Base-by-base conservation (phyloP, 768 basidiomycete species). In the Lenzites betulinus region DNA sequence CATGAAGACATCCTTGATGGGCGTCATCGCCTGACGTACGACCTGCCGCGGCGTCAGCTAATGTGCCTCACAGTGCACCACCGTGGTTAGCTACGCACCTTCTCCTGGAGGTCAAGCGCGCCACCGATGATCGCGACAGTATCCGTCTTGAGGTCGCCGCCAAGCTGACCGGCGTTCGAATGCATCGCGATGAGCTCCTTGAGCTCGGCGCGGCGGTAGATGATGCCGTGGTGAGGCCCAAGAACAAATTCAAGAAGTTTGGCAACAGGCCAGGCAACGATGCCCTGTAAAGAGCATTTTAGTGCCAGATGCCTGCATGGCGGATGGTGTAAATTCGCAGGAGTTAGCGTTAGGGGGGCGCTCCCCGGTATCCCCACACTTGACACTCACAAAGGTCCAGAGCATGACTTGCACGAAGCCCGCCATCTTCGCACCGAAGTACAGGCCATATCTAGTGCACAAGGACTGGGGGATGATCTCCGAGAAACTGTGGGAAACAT, bases 101-200 rank as follows among this genome's bases (percentile, higher is more conserved):
- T 95, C 67, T 90, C 90, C 69, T 95, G 93, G 15, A 96, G 74
- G 70, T 95, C 93, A 23, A 96, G 83, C 0, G 92, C 92, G 0
- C 90, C 91, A 18, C 93, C 92, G 39, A 95, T 93, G 71, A 95
- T 95, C 1, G 87, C 87, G 51, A 95, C 90, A 0, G 93, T 95
- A 69, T 95, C 93, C 1, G 76, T 83, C 68, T 92, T 89, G 44
- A 95, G 77, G 70, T 96, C 94, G 12, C 94, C 94, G 13, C 92
- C 93, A 59, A 87, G 88, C 0, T 87, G 78, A 6, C 83, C 87
- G 33, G 81, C 80, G 0, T 82, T 84, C 2, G 86, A 87, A 64
- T 96, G 94, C 84, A 95, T 85, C 1, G 92, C 92, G 59, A 96
- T 94, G 26, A 96, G 77, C 70, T 95, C 93, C 68, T 95, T 93